Percentiles rank a stretch among this genome's conserved stretches.
These are phyloP conservation scores for Candida orba DNA, from an alignment of 805 yeast genomes.

Conservation along the genomic window DNA sequence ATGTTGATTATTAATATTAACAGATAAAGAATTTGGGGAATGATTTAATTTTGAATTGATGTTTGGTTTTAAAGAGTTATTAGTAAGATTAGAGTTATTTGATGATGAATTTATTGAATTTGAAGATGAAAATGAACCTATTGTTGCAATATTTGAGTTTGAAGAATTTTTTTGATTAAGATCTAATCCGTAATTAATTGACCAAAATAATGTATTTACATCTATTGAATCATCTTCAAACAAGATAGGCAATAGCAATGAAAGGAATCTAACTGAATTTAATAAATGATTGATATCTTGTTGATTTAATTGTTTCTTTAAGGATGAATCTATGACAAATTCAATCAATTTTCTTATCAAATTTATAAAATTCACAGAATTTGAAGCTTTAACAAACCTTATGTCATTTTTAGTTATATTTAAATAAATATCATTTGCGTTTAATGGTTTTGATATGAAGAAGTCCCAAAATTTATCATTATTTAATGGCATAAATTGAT, in stretches of 20 bases:
- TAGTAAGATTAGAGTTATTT: conserved; percentile 9
- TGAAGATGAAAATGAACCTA: conserved; percentile 25
- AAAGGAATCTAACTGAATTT: conserved; percentile 57
- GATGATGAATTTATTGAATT: conserved; percentile 10
- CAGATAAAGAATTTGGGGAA: conserved; percentile 16
- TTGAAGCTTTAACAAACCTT: conserved; percentile 49
- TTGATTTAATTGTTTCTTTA: background rate
- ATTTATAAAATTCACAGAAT: conserved; percentile 48
- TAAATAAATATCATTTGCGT: conserved; percentile 51
- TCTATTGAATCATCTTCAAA: conserved; percentile 41
- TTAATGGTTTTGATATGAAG: conserved; percentile 43
- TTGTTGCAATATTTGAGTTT: conserved; percentile 13
- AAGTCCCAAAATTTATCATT: conserved; percentile 36
- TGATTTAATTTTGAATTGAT: conserved; percentile 9
- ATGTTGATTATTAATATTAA: conserved; percentile 11
- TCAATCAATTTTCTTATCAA: conserved; percentile 30
- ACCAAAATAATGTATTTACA: conserved; percentile 4
- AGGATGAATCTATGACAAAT: no score
- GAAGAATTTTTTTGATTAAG: background rate
- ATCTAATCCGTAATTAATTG: conserved; percentile 1
- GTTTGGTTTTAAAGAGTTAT: conserved; percentile 14
- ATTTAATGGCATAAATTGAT: conserved; percentile 3
- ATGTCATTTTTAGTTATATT: conserved; percentile 52
- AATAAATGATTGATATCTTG: conserved; percentile 32
- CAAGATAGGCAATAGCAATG: conserved; percentile 58